Base-by-base conservation (phyloP, 257 asterid genomes). In the Nicotiana noctiflora region DNA sequence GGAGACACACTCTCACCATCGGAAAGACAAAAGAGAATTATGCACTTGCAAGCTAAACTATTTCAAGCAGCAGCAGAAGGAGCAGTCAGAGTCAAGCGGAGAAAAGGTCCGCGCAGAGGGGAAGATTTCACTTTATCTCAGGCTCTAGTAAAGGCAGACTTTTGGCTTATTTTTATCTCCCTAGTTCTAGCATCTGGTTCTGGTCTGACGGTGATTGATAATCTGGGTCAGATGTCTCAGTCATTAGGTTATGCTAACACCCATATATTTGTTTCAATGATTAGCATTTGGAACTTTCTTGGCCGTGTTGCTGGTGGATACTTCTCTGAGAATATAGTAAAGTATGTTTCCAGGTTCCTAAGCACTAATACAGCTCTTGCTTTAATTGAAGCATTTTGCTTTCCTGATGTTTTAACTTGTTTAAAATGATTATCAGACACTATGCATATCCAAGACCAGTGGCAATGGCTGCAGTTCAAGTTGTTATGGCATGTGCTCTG, bases 31-130 rank as follows among this genome's bases (percentile, higher is more conserved):
- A 86, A 82, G 84, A 82, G 87, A 82, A 86, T 86, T 61, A 84
- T 83, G 15, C 89, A 86, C 76, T 80, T 86, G 81, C 89, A 86
- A 75, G 89, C 89, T 56, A 86, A 84, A 63, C 81, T 86, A 67
- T 82, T 52, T 79, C 89, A 86, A 82, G 89, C 87, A 65, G 89
- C 89, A 64, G 89, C 89, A 81, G 89, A 86, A 3, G 89, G 89
- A 61, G 89, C 87, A 17, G 81, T 86, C 27, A 84, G 89, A 80
- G 84, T 87, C 34, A 83, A 79, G 55, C 64, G 83, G 67, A 84
- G 85, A 81, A 87, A 81, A 83, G 88, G 85, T 37, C 86, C 90
- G 18, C 83, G 85, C 21, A 83, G 86, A 81, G 88, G 90, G 31
- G 88, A 83, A 82, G 86, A 84, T 61, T 87, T 87, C 81, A 87